Percentiles rank a stretch among this genome's conserved stretches.
Conservation (phyloP, 2,329 filamentous ascomycete genomes). For the Stagonosporopsis tanaceti region DNA sequence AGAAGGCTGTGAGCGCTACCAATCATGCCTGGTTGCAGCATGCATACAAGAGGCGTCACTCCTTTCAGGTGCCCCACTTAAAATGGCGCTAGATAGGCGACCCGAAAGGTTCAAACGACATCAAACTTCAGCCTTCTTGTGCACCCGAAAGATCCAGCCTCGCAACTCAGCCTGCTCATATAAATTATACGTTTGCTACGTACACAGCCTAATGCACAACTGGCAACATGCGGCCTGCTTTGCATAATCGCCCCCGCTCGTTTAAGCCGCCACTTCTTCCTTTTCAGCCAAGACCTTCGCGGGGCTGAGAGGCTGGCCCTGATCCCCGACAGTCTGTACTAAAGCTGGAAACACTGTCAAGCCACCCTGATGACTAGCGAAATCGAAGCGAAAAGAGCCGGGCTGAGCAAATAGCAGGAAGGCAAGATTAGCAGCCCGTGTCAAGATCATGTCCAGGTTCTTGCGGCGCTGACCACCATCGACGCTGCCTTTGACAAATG, state of each 20-base stretch:
- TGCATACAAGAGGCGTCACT: neutral
- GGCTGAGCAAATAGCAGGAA: constrained; percentile 45
- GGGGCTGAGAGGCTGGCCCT: constrained; percentile 28
- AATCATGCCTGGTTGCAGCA: constrained; percentile 1
- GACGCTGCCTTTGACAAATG: constrained; percentile 28
- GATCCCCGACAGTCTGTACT: constrained; percentile 36
- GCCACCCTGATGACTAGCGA: constrained; percentile 20
- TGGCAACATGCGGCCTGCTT: neutral
- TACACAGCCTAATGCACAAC: constrained; percentile 1
- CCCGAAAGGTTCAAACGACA: constrained; percentile 2
- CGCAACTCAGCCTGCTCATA: neutral
- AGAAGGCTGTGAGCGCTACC: neutral
- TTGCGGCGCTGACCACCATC: constrained; percentile 27
- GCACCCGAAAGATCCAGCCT: neutral
- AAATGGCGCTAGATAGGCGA: neutral
- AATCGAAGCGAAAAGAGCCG: constrained; percentile 40
- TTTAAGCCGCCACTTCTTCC: constrained; percentile 22
- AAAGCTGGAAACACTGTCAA: constrained; percentile 40
- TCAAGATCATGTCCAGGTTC: constrained; percentile 44
- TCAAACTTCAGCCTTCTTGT: neutral
- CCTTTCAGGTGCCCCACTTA: neutral
- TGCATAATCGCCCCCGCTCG: neutral
- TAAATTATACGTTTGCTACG: neutral
- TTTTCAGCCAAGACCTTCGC: constrained; percentile 25
- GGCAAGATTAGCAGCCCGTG: constrained; percentile 37